Percentiles rank a stretch among this genome's conserved stretches.
phyloP scores from a whole-genome alignment of 148 eudicot species.

The Rhododendron ferrugineum region DNA sequence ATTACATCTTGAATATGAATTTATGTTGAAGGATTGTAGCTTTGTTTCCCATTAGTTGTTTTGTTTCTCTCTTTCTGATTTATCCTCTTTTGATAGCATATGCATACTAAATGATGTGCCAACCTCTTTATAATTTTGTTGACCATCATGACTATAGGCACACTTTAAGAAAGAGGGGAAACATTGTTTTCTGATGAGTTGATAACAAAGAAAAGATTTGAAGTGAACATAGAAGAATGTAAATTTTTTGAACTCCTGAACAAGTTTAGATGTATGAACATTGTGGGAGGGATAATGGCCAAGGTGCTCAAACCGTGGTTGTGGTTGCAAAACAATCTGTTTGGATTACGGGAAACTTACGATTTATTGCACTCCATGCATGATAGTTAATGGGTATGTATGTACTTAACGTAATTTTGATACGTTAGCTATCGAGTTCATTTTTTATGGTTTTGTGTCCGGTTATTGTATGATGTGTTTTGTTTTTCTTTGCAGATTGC shows the following conservation, averaged over 20 bases:
- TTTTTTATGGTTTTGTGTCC: constrained; percentile 6
- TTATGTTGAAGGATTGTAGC: neutral
- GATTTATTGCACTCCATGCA: neutral
- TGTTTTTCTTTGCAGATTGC: constrained; percentile 53
- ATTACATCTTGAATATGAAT: neutral
- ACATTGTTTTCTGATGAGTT: neutral
- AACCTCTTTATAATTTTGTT: neutral
- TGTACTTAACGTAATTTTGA: neutral
- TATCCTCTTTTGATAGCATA: neutral
- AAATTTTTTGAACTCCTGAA: neutral
- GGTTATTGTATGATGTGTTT: constrained; percentile 2
- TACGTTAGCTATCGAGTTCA: neutral
- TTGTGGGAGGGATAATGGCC: neutral
- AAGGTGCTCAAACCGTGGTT: neutral
- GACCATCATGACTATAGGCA: neutral
- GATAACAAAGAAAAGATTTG: neutral
- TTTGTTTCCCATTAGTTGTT: neutral
- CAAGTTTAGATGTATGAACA: neutral
- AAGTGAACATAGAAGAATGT: neutral
- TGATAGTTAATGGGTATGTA: neutral
- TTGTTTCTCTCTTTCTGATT: neutral
- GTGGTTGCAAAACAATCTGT: neutral
- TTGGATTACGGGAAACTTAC: neutral
- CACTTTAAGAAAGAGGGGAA: neutral
- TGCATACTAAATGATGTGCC: neutral